phyloP scores from a whole-genome alignment of 768 basidiomycete genomes.

The Mycena venus region DNA sequence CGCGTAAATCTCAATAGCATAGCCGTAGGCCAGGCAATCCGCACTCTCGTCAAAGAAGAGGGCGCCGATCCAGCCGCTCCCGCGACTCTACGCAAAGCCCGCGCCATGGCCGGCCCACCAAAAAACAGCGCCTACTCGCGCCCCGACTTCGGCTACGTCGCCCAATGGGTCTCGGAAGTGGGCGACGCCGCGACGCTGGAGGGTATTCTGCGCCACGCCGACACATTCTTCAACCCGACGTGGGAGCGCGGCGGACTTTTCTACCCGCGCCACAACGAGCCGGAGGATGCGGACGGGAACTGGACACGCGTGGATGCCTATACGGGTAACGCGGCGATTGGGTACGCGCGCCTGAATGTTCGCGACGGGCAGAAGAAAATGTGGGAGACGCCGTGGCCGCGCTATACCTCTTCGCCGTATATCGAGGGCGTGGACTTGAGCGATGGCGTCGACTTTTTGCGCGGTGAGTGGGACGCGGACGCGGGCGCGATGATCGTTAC shows the following conservation, averaged over 20 bases:
- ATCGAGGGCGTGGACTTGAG: conserved; percentile 26
- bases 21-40: conserved; percentile 8
- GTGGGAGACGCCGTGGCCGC: conserved; percentile 26
- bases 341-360: conserved; percentile 28
- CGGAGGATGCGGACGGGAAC: conserved; percentile 16
- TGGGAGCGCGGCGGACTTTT: conserved; percentile 27
- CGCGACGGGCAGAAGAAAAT: conserved; percentile 27
- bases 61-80: conserved; percentile 20
- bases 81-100: not conserved
- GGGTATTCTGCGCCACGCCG: conserved; percentile 25
- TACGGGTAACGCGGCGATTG: conserved; percentile 25
- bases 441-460: conserved; percentile 19
- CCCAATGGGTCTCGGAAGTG: conserved; percentile 22
- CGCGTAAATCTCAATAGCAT: conserved; percentile 19
- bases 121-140: not conserved
- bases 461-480: conserved; percentile 24
- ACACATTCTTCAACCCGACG: conserved; percentile 21
- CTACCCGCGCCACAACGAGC: conserved; percentile 21
- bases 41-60: conserved; percentile 7
- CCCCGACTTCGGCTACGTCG: conserved; percentile 25
- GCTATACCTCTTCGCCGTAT: not conserved
- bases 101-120: conserved; percentile 19
- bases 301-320: conserved; percentile 22
- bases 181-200: conserved; percentile 11
- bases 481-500: conserved; percentile 22